Evolutionary conservation across 805 yeast genomes (phyloP), one percentile per base, ranked within the genome.

Genomic region (Ogataea saltuana): DNA sequence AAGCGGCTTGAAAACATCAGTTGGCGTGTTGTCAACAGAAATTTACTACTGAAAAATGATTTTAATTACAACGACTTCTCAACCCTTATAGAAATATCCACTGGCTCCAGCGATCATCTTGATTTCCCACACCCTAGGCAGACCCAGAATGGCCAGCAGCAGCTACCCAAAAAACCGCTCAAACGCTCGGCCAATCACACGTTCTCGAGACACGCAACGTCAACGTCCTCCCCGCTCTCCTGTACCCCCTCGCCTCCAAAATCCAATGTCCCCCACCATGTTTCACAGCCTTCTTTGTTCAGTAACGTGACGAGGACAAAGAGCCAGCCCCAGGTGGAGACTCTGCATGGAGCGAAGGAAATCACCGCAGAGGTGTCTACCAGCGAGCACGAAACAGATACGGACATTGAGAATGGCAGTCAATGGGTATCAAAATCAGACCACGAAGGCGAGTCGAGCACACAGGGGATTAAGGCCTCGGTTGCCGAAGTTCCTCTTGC

Each of bases 1-100:
- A 56, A 56, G 35, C 46, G 71, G 37, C 48, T 66, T 13, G 70
- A 64, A 42, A 65, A 66, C 42, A 55, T 64, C 11, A 57, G 66
- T 37, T 65, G 69, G 70, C 50, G 71, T 25, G 59, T 64, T 16
- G 62, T 64, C 12, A 66, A 66, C 40, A 53, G 62, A 28, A 58
- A 58, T 25, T 40, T 66, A 12, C 45, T 64, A 3, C 34, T 56
- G 28, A 51, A 58, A 9, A 51, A 49, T 16, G 49, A 47, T 12
- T 48, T 63, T 30, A 44, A 54, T 38, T 33, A 45, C 19, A 51
- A 53, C 25, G 67, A 64, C 33, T 60, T 64, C 25, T 49, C 59
- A 15, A 53, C 67, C 6, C 47, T 60, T 31, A 51, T 60, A 13
- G 41, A 54, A 20, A 64, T 63, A 6, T 58, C 69, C 10, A 45